Percentiles rank a stretch among this genome's conserved stretches.
Conservation (phyloP, 2,329 filamentous ascomycete genomes). For the Ophiocordyceps camponoti-saundersi region DNA sequence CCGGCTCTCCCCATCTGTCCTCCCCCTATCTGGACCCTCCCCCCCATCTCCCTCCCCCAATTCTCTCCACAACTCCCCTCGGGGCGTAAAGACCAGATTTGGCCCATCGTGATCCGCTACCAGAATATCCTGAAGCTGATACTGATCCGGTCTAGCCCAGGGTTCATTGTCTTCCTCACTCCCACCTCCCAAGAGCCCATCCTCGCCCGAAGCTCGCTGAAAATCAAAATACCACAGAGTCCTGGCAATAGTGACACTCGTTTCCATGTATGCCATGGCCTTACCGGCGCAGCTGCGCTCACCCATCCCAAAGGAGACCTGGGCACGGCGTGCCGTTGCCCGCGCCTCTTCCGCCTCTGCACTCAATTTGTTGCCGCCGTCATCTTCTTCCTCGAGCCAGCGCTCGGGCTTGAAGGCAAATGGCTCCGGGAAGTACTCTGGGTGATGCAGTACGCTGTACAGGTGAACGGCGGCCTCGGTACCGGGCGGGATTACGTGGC, state of each 20-base stretch:
- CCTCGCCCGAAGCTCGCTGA: not conserved
- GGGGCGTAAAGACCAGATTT: not conserved
- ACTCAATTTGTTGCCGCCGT: not conserved
- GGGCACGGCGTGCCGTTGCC: not conserved
- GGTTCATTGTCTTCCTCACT: not conserved
- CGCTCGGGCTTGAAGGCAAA: constrained; percentile 4
- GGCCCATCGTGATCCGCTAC: not conserved
- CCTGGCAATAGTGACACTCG: constrained; percentile 1
- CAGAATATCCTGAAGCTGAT: constrained; percentile 1
- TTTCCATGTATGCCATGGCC: constrained; percentile 1
- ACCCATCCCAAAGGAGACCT: constrained; percentile 1
- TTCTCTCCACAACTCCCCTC: not conserved
- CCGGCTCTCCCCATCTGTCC: not conserved
- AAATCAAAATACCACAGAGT: constrained; percentile 1
- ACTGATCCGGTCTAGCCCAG: not conserved
- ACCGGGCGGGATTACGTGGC: constrained; percentile 1
- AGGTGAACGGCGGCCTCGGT: constrained; percentile 1
- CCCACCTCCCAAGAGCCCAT: not conserved
- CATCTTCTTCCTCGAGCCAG: constrained; percentile 2
- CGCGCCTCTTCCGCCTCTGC: not conserved
- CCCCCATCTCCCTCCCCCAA: not conserved
- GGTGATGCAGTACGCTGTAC: constrained; percentile 1
- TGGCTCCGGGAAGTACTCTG: constrained; percentile 5
- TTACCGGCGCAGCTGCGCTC: constrained; percentile 1
- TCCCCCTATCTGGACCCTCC: not conserved